Base-by-base conservation (phyloP, 192 early-diverging fungal genomes). In the Linnemannia zychae region DNA sequence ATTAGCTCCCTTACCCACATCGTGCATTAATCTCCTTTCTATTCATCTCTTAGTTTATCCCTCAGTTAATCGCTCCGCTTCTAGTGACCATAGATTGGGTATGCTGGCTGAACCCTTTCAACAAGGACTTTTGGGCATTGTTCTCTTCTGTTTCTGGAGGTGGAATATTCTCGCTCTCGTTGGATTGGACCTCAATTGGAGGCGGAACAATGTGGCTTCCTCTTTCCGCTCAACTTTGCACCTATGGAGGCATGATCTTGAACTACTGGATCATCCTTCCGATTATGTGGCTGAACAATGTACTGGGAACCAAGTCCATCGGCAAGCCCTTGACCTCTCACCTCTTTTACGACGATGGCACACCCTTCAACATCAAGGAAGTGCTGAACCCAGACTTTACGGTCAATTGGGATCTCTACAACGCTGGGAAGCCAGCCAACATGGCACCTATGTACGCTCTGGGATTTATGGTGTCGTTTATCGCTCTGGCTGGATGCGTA, bases 241-340 rank as follows among this genome's bases (percentile, higher is more conserved):
- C 92, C 36, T 91, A 94, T 75, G 90, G 89, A 1, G 93, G 93
- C 5, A 91, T 92, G 71, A 87, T 93, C 34, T 81, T 94, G 4
- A 89, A 93, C 38, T 92, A 94, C 78, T 97, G 94, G 93, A 87
- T 95, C 76, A 86, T 94, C n/a, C 90, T 92, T 1, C 96, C 95
- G 20, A 90, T 91, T 15, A 82, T 91, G 7, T 95, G 94, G 78
- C 92, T 93, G 79, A 90, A 82, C 66, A 89, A 95, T 66, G 79
- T 88, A n/a, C 37, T 81, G 16, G 73, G 73, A 16, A 73, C 67
- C 28, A 81, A 81, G 79, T 71, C 79, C 33, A 75, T 71, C 0
- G 79, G 79, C 11, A 44, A 50, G n/a, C 79, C 73, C 0, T 71
- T 81, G 67, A 75, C 73, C 6, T 75, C 79, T 6, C 38, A 66